Evolutionary conservation across 192 early-diverging fungal genomes (phyloP).

Genomic region (Coemansia pectinata): DNA sequence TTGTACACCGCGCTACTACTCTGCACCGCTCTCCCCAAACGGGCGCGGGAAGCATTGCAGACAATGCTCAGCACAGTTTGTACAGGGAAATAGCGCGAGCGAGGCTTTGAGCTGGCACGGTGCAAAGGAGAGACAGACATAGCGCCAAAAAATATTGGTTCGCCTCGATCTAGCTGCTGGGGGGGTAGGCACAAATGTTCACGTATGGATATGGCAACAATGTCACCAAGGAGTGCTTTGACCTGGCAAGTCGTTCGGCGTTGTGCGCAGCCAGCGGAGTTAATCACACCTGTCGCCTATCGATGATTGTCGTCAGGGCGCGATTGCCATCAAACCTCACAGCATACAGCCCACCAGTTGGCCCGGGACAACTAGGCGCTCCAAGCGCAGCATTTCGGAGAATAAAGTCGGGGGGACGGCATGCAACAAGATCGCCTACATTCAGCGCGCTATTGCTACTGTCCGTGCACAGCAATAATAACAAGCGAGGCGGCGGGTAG

Average conservation of each 20-base stretch:
- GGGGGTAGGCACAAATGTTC: too few relatives aligned
- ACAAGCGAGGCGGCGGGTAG: background rate
- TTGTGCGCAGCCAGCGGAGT: background rate
- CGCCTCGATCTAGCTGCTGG: background rate
- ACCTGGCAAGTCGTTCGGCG: background rate
- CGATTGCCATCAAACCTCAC: background rate
- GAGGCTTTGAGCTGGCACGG: constrained; percentile 6
- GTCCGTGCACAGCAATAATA: background rate
- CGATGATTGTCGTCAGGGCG: background rate
- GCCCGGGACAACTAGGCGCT: background rate
- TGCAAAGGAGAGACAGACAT: background rate
- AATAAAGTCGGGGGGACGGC: background rate
- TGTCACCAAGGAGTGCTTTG: background rate
- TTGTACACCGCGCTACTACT: constrained; percentile 6
- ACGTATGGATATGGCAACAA: background rate
- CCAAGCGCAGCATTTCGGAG: background rate
- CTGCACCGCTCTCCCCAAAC: constrained; percentile 6
- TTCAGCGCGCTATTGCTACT: background rate
- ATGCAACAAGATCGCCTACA: background rate
- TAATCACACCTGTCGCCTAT: background rate
- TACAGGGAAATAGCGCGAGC: background rate
- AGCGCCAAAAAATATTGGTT: background rate
- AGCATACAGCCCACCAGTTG: background rate
- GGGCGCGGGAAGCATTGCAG: background rate
- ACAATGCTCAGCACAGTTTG: background rate